Percentiles rank a stretch among this genome's conserved stretches.
Evolutionary conservation across 768 basidiomycete genomes (phyloP).

Genomic region (Russula olivacea): DNA sequence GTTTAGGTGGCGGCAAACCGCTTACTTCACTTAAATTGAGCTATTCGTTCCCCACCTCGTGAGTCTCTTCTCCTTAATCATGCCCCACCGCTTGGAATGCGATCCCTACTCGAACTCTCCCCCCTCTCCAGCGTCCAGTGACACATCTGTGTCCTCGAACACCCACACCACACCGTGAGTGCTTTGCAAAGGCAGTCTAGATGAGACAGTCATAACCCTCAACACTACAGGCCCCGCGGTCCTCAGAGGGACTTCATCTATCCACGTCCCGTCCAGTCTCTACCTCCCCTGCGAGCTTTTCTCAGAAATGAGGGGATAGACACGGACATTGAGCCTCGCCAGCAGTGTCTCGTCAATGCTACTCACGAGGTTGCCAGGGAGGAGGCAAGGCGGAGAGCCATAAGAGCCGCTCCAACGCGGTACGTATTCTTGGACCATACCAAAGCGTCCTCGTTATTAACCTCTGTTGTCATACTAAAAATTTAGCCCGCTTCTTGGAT

Average conservation of each 20-base stretch:
- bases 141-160: constrained; percentile 15
- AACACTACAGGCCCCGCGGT: constrained; percentile 5
- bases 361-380: constrained; percentile 19
- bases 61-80: constrained; percentile 16
- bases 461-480: neutral
- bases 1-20: constrained; percentile 13
- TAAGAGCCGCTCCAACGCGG: constrained; percentile 13
- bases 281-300: constrained; percentile 23
- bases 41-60: constrained; percentile 12
- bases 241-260: constrained; percentile 12
- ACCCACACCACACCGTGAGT: constrained; percentile 9
- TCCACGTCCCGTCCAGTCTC: constrained; percentile 16
- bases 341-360: neutral
- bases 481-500: neutral
- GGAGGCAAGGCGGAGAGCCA: constrained; percentile 19
- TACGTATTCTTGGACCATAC: constrained; percentile 7
- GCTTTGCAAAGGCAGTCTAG: neutral
- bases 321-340: constrained; percentile 12
- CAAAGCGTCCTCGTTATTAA: neutral
- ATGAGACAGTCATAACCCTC: neutral
- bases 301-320: constrained; percentile 19
- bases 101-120: constrained; percentile 14
- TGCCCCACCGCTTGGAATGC: constrained; percentile 23
- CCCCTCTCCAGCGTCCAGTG: constrained; percentile 18
- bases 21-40: constrained; percentile 23